Evolutionary conservation across 257 asterid genomes (phyloP).

Genomic region (Nicotiana undulata): DNA sequence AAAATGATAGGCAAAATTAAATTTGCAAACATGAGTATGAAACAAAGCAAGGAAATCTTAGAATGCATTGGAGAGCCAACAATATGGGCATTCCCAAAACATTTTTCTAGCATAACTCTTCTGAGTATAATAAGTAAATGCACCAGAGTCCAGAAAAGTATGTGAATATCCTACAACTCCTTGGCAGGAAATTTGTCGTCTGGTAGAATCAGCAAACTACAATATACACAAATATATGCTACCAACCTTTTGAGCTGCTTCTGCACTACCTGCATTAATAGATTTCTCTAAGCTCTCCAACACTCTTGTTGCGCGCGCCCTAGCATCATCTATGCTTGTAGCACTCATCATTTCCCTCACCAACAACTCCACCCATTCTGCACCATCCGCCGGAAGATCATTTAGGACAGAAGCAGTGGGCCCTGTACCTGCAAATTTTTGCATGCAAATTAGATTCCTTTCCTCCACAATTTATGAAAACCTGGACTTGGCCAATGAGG

Average conservation of each 20-base stretch:
- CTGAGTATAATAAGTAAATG: neutral
- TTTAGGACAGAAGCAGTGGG: conserved; percentile 24
- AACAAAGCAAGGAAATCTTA: neutral
- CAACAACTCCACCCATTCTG: conserved; percentile 70
- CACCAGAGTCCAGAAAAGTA: neutral
- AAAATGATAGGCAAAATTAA: neutral
- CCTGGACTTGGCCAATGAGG: neutral
- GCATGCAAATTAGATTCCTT: neutral
- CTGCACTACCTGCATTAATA: conserved; percentile 37
- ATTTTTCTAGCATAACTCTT: neutral
- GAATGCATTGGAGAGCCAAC: neutral
- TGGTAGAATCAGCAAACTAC: neutral
- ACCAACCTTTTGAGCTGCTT: conserved; percentile 56
- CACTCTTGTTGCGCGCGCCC: conserved; percentile 44
- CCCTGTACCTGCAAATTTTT: conserved; percentile 23
- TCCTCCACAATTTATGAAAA: neutral
- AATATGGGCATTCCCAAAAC: neutral
- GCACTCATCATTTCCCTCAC: conserved; percentile 68
- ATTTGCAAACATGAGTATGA: neutral
- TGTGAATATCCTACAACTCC: neutral
- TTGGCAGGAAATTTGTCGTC: neutral
- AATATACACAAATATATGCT: neutral
- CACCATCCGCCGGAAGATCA: conserved; percentile 54
- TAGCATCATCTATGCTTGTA: conserved; percentile 71
- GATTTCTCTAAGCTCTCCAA: conserved; percentile 66